Evolutionary conservation across 1,284 basidiomycete species (phyloP).

Genomic region (Marasmius tenuissimus): DNA sequence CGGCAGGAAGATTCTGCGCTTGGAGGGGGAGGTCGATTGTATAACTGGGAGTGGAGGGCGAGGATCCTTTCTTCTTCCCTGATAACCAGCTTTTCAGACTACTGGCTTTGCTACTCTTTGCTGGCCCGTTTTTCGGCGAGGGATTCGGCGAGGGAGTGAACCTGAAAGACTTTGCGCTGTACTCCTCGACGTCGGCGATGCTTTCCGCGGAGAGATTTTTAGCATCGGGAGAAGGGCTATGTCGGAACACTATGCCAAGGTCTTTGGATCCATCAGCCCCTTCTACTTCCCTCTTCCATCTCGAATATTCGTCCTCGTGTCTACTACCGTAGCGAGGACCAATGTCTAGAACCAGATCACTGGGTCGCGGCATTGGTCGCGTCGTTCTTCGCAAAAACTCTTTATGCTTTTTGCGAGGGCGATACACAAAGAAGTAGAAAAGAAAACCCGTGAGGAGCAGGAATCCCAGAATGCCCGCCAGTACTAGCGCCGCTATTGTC

Average conservation of each 20-base stretch:
- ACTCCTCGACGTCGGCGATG: conserved; percentile 22
- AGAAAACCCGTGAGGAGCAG: conserved; percentile 40
- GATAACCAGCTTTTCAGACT: conserved; percentile 15
- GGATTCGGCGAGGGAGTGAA: not conserved
- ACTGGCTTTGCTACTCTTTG: conserved; percentile 28
- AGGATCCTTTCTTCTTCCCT: conserved; percentile 17
- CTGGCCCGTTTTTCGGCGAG: not conserved
- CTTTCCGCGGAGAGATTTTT: conserved; percentile 15
- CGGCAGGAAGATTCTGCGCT: conserved; percentile 8
- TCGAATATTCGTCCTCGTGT: not conserved
- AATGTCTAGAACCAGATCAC: conserved; percentile 25
- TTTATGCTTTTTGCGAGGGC: conserved; percentile 38
- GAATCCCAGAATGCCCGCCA: conserved; percentile 54
- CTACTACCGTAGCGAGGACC: not conserved
- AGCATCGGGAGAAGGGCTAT: conserved; percentile 28
- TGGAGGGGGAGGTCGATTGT: conserved; percentile 30
- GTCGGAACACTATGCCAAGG: conserved; percentile 37
- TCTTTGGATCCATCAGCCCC: conserved; percentile 29
- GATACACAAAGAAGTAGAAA: conserved; percentile 42
- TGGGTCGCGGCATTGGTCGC: conserved; percentile 6
- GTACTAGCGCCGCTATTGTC: conserved; percentile 61
- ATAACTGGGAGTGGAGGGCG: conserved; percentile 34
- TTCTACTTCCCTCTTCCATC: conserved; percentile 3
- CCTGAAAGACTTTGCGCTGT: conserved; percentile 7
- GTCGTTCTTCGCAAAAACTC: conserved; percentile 22